Evolutionary conservation across 345 rosid genomes (phyloP).

Genomic region (Fremontodendron californicum): DNA sequence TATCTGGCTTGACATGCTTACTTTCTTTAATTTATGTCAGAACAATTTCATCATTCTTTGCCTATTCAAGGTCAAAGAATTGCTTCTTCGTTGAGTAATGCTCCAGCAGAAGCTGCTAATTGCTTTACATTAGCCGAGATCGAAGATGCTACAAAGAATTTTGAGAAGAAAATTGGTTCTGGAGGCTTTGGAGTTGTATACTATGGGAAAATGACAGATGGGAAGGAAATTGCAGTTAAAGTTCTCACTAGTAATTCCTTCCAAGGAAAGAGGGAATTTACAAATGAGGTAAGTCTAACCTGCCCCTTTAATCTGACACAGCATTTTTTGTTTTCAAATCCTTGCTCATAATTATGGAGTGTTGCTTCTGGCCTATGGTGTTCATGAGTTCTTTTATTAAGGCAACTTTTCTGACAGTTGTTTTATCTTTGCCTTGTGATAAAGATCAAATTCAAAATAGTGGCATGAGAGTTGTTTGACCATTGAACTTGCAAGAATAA

Average conservation of each 20-base stretch:
- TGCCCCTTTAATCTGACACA: background rate
- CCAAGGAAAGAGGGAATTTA: conserved; percentile 92
- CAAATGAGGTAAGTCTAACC: conserved; percentile 70
- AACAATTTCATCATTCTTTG: conserved; percentile 35
- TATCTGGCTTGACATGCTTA: conserved; percentile 12
- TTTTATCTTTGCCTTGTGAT: background rate
- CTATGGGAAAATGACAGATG: conserved; percentile 81
- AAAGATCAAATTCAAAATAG: too few species aligned
- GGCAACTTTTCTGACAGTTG: background rate
- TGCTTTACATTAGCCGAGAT: conserved; percentile 76
- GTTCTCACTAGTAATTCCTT: conserved; percentile 71
- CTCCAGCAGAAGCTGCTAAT: conserved; percentile 74
- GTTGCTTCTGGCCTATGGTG: background rate
- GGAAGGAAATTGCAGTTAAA: conserved; percentile 94
- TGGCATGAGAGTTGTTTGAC: too few species aligned
- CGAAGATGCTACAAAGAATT: conserved; percentile 65
- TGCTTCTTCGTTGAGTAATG: conserved; percentile 54
- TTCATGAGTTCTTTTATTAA: background rate
- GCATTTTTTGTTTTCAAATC: background rate
- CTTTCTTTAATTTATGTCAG: conserved; percentile 32
- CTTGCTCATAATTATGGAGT: background rate
- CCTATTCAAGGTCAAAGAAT: conserved; percentile 50
- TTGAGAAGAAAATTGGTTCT: conserved; percentile 90
- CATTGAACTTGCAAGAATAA: background rate
- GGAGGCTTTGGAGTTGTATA: conserved; percentile 96